Evolutionary conservation across 495 filamentous ascomycete species (phyloP).

Genomic region (Daldinia caldariorum): DNA sequence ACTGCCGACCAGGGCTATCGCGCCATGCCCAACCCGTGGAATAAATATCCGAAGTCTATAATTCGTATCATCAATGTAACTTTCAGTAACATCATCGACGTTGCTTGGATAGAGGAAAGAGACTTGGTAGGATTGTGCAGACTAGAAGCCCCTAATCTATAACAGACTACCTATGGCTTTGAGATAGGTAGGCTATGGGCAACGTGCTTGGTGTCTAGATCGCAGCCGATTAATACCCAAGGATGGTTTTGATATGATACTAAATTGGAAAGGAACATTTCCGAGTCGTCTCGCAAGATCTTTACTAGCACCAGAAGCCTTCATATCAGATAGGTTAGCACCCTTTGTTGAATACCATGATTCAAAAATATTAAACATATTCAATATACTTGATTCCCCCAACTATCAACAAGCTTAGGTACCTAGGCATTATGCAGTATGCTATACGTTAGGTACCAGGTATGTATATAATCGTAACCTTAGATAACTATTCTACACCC

Average conservation of each 20-base stretch:
- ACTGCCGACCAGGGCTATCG: not conserved
- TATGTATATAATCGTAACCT: conserved; percentile 7
- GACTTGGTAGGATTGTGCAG: not conserved
- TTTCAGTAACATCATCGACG: not conserved
- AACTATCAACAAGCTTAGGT: not conserved
- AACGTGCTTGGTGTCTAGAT: not conserved
- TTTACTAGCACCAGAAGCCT: not conserved
- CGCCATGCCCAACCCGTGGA: not conserved
- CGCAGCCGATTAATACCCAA: not conserved
- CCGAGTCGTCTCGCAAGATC: not conserved
- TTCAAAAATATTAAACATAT: too few relatives aligned
- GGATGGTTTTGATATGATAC: too few relatives aligned
- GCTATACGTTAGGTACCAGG: too few relatives aligned
- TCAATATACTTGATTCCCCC: not conserved
- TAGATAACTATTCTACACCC: conserved; percentile 4
- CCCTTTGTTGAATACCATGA: too few relatives aligned
- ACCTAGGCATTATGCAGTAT: conserved; percentile 18
- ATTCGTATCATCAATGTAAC: not conserved
- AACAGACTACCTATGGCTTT: not conserved
- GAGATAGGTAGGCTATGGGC: not conserved
- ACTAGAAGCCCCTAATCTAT: not conserved
- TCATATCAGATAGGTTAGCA: not conserved
- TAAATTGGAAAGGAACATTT: not conserved
- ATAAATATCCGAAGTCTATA: not conserved
- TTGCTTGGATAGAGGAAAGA: not conserved